A percentile compares a stretch with the other conserved stretches of the same genome.
These are phyloP conservation scores for Metarhizium rileyi DNA, from an alignment of 2,329 filamentous ascomycete species.

Conservation along the genomic window DNA sequence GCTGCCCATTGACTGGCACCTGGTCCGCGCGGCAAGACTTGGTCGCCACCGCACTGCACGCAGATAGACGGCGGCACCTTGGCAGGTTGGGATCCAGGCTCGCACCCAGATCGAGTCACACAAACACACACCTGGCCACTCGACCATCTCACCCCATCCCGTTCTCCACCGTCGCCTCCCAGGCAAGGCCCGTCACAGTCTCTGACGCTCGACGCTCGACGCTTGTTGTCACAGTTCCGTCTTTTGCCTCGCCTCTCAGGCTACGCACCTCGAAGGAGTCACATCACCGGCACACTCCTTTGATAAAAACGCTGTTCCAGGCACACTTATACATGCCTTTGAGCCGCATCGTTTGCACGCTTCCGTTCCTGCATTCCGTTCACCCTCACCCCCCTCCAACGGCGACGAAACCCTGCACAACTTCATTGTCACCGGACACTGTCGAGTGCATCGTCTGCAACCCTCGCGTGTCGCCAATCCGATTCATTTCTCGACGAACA, in stretches of 20 bases:
- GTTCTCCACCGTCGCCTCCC: not conserved
- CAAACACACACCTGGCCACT: not conserved
- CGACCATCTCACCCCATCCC: slow-evolving; percentile 4
- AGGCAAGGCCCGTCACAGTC: not conserved
- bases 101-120: slow-evolving; percentile 7
- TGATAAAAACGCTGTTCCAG: slow-evolving; percentile 21
- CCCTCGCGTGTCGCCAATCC: not conserved
- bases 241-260: slow-evolving; percentile 22
- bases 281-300: slow-evolving; percentile 16
- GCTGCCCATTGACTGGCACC: no score
- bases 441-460: slow-evolving; percentile 1
- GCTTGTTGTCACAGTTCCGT: not conserved
- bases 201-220: not conserved
- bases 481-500: not conserved
- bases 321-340: not conserved
- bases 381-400: slow-evolving; percentile 1
- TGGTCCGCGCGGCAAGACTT: slow-evolving; percentile 21
- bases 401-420: slow-evolving; percentile 2
- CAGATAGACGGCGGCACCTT: not conserved
- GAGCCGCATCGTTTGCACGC: slow-evolving; percentile 9
- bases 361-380: slow-evolving; percentile 21
- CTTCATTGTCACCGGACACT: slow-evolving; percentile 3
- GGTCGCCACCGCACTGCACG: slow-evolving; percentile 23
- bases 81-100: not conserved
- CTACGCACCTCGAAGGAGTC: slow-evolving; percentile 25